Evolutionary conservation across 2,329 filamentous ascomycete genomes (phyloP), one percentile per base, ranked within the genome.

Genomic region (Aphanoascus verrucosus): DNA sequence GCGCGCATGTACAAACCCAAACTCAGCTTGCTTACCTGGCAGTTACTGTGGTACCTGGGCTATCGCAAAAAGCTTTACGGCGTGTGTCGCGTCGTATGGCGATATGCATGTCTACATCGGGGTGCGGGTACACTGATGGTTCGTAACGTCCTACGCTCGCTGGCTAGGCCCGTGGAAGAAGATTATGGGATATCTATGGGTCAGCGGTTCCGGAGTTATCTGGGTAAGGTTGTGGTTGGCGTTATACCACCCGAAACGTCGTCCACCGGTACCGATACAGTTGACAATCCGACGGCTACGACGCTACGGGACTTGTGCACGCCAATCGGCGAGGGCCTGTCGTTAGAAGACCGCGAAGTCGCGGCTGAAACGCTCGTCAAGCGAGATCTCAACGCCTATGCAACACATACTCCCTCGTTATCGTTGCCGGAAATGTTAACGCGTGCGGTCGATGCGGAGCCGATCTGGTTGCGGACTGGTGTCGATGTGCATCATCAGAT

Each of bases 51-150:
- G 50, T 54, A 66, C 15, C 59, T 67, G n/a, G 72, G 72, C 5
- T 73, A 67, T 65, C 62, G 62, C 17, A 56, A 55, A 43, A 62
- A 62, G 19, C 58, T 62, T 35, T 70, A 70, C 56, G 77, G 75
- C 51, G 60, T 72, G 9, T 70, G 68, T 49, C 69, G 70, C 9
- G 71, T 76, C 7, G 56, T 77, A 5, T 77, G 74, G 74, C 64
- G 65, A 56, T 74, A 74, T 61, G 71, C 73, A 5, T 76, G 74
- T 57, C 63, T 75, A 53, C 49, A 65, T 14, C 63, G 62, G 7
- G 40, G 45, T 9, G 67, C 68, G 9, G 69, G 62, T 14, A 55
- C 55, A 23, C 57, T 58, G 3, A 73, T 73, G 67, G 56, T 62
- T n/a, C 64, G 66, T 37, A 56, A 52, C 3, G 46, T 57, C 0